Evolutionary conservation across 805 yeast genomes (phyloP).

Genomic region (Spathaspora boniae): DNA sequence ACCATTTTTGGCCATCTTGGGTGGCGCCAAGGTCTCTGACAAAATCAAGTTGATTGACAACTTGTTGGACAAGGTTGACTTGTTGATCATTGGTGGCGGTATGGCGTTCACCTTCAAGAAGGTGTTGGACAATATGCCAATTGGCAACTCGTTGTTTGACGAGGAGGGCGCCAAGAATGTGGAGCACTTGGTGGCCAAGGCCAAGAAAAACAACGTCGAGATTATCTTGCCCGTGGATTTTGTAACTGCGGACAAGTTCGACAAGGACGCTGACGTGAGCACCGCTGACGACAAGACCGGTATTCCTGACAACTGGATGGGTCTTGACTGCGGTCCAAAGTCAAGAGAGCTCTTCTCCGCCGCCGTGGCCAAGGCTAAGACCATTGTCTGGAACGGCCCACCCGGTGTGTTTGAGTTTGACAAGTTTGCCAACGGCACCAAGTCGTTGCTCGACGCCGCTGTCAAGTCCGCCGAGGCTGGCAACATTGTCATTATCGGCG

Average conservation of each 20-base stretch:
- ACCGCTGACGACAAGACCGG: conserved; percentile 86
- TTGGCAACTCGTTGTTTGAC: conserved; percentile 92
- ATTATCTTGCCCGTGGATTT: conserved; percentile 93
- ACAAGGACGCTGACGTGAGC: conserved; percentile 84
- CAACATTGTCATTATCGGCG: conserved; percentile 94
- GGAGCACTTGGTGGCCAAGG: conserved; percentile 88
- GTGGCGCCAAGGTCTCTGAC: conserved; percentile 99
- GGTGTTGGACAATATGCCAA: conserved; percentile 76
- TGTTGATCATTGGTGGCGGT: conserved; percentile 97
- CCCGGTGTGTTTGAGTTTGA: conserved; percentile 99
- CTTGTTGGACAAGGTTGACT: conserved; percentile 91
- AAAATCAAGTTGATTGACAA: conserved; percentile 98
- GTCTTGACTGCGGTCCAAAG: conserved; percentile 94
- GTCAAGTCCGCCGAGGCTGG: conserved; percentile 85
- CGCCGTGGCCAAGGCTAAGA: conserved; percentile 89
- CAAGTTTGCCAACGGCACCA: conserved; percentile 87
- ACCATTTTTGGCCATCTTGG: conserved; percentile 97
- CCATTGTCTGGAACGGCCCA: conserved; percentile 99
- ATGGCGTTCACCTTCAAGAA: conserved; percentile 99
- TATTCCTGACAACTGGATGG: conserved; percentile 93
- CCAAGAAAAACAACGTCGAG: conserved; percentile 93
- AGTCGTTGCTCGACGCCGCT: conserved; percentile 82
- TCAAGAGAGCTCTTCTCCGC: conserved; percentile 73
- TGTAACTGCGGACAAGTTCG: conserved; percentile 92
- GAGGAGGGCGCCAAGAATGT: conserved; percentile 94